Percentiles rank a stretch among this genome's conserved stretches.
Evolutionary conservation across 2,329 filamentous ascomycete species (phyloP).

Genomic region (Stenocarpella maydis): DNA sequence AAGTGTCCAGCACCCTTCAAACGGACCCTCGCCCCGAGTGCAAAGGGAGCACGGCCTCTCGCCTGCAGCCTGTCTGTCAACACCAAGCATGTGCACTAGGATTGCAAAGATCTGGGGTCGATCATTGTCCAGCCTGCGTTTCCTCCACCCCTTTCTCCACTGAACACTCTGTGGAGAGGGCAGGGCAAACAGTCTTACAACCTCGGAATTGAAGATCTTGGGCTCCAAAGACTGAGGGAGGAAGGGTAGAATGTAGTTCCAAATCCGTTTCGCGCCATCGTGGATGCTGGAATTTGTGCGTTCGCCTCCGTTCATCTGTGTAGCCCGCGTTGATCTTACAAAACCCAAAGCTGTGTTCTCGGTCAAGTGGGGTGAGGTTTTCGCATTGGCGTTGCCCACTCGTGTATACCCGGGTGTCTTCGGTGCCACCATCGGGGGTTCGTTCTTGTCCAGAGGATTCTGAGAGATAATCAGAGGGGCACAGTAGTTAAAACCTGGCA

Average conservation of each 20-base stretch:
- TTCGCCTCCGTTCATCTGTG: neutral
- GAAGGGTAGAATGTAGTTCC: conserved; percentile 31
- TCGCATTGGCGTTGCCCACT: neutral
- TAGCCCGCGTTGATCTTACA: neutral
- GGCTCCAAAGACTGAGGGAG: conserved; percentile 9
- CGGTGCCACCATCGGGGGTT: conserved; percentile 23
- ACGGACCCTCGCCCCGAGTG: conserved; percentile 22
- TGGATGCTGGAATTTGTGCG: neutral
- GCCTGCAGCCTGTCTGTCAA: neutral
- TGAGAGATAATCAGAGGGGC: conserved; percentile 22
- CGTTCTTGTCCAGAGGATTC: conserved; percentile 18
- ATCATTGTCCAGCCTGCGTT: conserved; percentile 18
- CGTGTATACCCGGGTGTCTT: neutral
- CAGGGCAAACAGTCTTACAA: conserved; percentile 20
- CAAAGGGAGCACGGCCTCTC: conserved; percentile 17
- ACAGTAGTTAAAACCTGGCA: neutral
- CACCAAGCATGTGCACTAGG: conserved; percentile 30
- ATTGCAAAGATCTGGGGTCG: conserved; percentile 21
- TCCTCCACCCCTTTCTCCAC: conserved; percentile 12
- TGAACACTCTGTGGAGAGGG: conserved; percentile 10
- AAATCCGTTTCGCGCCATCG: conserved; percentile 18
- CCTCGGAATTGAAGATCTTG: neutral
- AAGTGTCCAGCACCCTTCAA: conserved; percentile 26
- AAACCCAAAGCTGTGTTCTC: neutral
- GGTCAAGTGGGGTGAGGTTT: neutral